Percentiles rank a stretch among this genome's conserved stretches.
Conservation (phyloP, 495 filamentous ascomycete species). For the Aspergillus asperescens region DNA sequence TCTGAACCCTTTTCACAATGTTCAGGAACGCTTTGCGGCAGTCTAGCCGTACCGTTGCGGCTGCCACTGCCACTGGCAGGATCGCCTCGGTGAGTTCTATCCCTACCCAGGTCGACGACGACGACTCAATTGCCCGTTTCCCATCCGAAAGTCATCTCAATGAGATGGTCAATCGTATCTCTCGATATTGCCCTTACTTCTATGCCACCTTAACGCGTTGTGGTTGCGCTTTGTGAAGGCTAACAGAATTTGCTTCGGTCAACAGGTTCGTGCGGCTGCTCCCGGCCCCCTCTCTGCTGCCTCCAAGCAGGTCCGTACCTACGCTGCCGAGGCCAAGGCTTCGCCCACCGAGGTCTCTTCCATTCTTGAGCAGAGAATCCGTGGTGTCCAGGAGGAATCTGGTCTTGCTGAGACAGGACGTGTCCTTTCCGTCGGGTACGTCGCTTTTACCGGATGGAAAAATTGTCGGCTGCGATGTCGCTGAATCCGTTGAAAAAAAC, state of each 20-base stretch:
- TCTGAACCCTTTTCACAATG: slow-evolving; percentile 65
- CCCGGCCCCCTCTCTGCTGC: slow-evolving; percentile 66
- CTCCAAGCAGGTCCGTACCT: slow-evolving; percentile 76
- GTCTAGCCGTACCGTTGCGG: slow-evolving; percentile 88
- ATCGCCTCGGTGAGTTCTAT: slow-evolving; percentile 81
- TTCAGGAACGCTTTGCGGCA: slow-evolving; percentile 97
- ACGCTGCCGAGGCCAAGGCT: slow-evolving; percentile 91
- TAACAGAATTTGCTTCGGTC: slow-evolving; percentile 46
- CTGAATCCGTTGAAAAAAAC: slow-evolving; percentile 24
- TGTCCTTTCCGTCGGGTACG: slow-evolving; percentile 97
- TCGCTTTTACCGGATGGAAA: slow-evolving; percentile 22
- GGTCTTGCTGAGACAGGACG: slow-evolving; percentile 96
- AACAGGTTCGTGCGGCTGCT: slow-evolving; percentile 78
- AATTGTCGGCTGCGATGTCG: slow-evolving; percentile 30
- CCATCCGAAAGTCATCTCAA: slow-evolving; percentile 41
- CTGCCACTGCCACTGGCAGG: slow-evolving; percentile 83
- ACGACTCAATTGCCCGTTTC: slow-evolving; percentile 23
- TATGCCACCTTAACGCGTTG: slow-evolving; percentile 26
- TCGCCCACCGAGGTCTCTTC: slow-evolving; percentile 96
- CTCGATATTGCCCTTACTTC: slow-evolving; percentile 22
- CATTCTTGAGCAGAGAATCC: slow-evolving; percentile 97
- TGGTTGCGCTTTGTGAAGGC: slow-evolving; percentile 26
- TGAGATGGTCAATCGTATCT: slow-evolving; percentile 30
- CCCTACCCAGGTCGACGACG: slow-evolving; percentile 22
- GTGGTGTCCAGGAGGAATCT: slow-evolving; percentile 94